These are phyloP conservation scores for Ophiosphaerella narmari DNA, from an alignment of 2,329 filamentous ascomycete genomes.

Conservation along the genomic window DNA sequence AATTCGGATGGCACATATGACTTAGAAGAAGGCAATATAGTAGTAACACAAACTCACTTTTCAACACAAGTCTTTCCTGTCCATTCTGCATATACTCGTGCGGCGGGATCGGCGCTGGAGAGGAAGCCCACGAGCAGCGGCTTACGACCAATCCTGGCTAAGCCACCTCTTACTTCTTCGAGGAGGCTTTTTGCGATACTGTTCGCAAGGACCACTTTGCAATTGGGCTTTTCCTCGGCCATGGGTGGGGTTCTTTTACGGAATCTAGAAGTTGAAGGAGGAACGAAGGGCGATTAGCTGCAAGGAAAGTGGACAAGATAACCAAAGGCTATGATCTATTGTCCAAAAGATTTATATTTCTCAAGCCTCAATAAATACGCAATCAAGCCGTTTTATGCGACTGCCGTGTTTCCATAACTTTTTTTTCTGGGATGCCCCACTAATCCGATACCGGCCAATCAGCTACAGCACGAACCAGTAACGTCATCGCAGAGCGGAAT, in stretches of 20 bases:
- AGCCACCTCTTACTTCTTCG: conserved; percentile 74
- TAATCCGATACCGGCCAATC: conserved; percentile 25
- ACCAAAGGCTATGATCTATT: not conserved
- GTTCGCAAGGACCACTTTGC: conserved; percentile 91
- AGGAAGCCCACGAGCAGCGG: conserved; percentile 90
- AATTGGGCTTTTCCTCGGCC: conserved; percentile 57
- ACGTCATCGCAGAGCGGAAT: conserved; percentile 18
- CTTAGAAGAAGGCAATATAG: conserved; percentile 1
- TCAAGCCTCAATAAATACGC: conserved; percentile 3
- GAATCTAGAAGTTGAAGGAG: not conserved
- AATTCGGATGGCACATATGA: not conserved
- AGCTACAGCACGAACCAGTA: conserved; percentile 17
- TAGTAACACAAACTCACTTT: conserved; percentile 68
- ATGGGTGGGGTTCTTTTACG: conserved; percentile 32
- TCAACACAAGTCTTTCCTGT: conserved; percentile 95
- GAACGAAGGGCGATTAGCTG: not conserved
- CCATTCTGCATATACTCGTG: conserved; percentile 94
- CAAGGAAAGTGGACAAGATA: not conserved
- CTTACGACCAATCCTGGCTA: conserved; percentile 71
- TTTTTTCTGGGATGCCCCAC: conserved; percentile 24
- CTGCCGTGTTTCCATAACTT: conserved; percentile 6
- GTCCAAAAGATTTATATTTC: not conserved
- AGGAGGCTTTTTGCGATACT: conserved; percentile 84
- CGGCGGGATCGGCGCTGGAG: conserved; percentile 88
- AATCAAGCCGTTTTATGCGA: conserved; percentile 6